Evolutionary conservation across 164 flowering plant genomes (phyloP).

Genomic region (Cinnamomum chago): DNA sequence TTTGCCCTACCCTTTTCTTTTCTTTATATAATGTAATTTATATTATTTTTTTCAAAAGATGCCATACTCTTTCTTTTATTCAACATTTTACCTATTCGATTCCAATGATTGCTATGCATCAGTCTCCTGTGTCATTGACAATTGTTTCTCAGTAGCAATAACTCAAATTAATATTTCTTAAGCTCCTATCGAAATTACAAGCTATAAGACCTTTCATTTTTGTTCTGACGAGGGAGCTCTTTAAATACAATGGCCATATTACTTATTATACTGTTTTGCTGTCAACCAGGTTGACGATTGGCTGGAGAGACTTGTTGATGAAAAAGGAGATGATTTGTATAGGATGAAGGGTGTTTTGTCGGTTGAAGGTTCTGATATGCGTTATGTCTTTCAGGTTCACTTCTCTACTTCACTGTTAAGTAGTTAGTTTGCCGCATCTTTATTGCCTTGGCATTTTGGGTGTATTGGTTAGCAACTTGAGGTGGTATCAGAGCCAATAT

Average conservation of each 20-base stretch:
- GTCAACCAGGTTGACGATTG: conserved; percentile 79
- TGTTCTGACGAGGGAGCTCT: too few relatives aligned
- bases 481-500: too few relatives aligned
- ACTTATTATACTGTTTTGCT: neutral
- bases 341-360: conserved; percentile 88
- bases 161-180: neutral
- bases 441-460: too few relatives aligned
- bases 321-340: conserved; percentile 92
- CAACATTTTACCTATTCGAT: neutral
- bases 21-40: too few relatives aligned
- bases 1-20: too few relatives aligned
- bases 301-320: conserved; percentile 90
- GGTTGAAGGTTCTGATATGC: conserved; percentile 54
- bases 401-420: neutral
- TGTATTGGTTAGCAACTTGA: too few relatives aligned
- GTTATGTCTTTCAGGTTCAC: conserved; percentile 86
- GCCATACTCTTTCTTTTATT: too few relatives aligned
- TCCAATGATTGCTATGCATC: neutral
- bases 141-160: neutral
- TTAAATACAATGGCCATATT: too few relatives aligned
- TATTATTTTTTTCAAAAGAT: too few relatives aligned
- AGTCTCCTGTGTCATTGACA: neutral
- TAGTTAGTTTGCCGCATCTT: too few relatives aligned
- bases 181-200: too few relatives aligned
- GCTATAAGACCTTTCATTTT: too few relatives aligned